Base-by-base conservation (phyloP, 179 eudicot genomes). In the Silene noctiflora region DNA sequence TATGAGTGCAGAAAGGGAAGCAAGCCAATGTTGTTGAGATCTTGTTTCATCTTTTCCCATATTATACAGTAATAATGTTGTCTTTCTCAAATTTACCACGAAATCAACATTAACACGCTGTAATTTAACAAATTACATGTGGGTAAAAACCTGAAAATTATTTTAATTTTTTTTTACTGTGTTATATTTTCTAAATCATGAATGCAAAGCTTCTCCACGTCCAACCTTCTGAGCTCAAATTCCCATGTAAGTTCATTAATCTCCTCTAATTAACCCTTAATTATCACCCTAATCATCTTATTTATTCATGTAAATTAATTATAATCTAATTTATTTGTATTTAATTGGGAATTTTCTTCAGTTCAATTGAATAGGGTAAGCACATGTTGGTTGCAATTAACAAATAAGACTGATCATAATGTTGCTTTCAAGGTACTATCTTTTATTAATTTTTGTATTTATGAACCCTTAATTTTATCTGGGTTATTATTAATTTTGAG, bases 181-280 rank as follows among this genome's bases (percentile, higher is more conserved):
- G 16, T 9, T 20, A 44, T 1, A 19, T 9, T 42, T 72, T 73
- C 25, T 16, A 8, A 70, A 76, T 64, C 75, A 84, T 84, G 87
- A 80, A 58, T 51, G 80, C 39, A 67, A 82, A 74, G 77, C 74
- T 82, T 19, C 83, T 84, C 29, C 59, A 82, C 55, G 75, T 82
- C 39, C 85, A 84, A 58, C 87, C 87, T 71, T 79, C 85, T 77
- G 79, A 82, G 21, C 85, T 84, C 73, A 84, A 79, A 84, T 79
- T 84, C 81, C 85, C 87, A 56, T 74, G 87, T 84, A 84, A 74
- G 71, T 79, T 69, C 46, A 17, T 48, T 9, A 27, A 44, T 56
- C 56, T 73, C 56, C 63, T 44, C 20, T 11, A 22, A 33, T 60
- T 33, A 13, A 48, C 29, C 11, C 51, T 44, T 53, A 46, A 67